Base-by-base conservation (phyloP, 257 asterid genomes). In the Fraxinus pennsylvanica region DNA sequence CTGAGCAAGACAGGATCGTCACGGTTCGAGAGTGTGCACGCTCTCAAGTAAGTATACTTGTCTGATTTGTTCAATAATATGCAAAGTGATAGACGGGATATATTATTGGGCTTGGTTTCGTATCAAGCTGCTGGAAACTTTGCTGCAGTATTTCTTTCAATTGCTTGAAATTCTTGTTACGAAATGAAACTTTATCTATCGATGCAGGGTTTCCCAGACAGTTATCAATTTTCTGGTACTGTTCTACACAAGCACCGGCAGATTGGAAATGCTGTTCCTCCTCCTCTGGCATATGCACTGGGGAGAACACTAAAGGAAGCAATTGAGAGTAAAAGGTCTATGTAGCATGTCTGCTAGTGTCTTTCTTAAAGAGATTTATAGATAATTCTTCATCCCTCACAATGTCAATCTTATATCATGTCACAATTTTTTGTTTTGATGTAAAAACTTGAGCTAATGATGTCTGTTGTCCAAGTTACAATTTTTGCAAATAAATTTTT, bases 1-100 rank as follows among this genome's bases (percentile, higher is more conserved):
- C 97, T 1, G 94, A 92, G 74, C 97, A 95, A 81, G 98, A 95
- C 87, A 87, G 99, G 85, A 95, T 95, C 63, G 93, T 95, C 57
- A 95, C 98, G 4, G 99, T 95, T 70, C 94, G 99, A 47, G 99
- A 95, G 87, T 95, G 97, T 83, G 97, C 98, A 0, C 97, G 99
- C 54, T 95, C 99, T 73, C 99, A 95, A 81, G 98, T 92, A 88
- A 87, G 93, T 78, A 1, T 27, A 63, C 73, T 65, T 68, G 27
- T 21, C 71, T 39, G 63, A 19, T 30, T 59, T 54, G 39, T 57
- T 69, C 50, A 15, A 19, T 65, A 57, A 33, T 27, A 1, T 32
- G 66, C 45, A 69, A 66, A 69, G 27, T 21, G 71, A 70, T 47
- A 19, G 2, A 29, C 29, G 35, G 25, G 43, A 15, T 43, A 21